Conservation (phyloP, 2,329 filamentous ascomycete species). For the Clonostachys rosea region DNA sequence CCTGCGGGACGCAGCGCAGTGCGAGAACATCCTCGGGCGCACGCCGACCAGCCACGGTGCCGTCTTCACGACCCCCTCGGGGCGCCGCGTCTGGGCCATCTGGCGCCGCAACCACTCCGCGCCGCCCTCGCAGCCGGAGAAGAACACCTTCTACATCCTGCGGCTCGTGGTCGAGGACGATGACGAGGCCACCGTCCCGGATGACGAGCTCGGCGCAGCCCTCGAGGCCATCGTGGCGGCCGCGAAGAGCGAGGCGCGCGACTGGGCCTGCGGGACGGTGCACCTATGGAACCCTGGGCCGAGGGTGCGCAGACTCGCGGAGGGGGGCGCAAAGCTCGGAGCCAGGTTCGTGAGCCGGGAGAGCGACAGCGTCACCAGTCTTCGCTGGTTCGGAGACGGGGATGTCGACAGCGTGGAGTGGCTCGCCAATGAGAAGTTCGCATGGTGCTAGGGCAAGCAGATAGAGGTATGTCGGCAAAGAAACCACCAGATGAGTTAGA, state of each 20-base stretch:
- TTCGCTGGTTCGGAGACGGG: slow-evolving; percentile 65
- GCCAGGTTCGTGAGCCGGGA: slow-evolving; percentile 52
- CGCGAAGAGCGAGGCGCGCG: slow-evolving; percentile 65
- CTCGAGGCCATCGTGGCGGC: slow-evolving; percentile 60
- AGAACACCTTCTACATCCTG: slow-evolving; percentile 66
- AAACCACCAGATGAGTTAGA: slow-evolving; percentile 9
- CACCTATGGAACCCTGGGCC: slow-evolving; percentile 80
- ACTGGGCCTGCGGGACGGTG: slow-evolving; percentile 67
- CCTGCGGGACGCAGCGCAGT: slow-evolving; percentile 76
- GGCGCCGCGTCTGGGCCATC: slow-evolving; percentile 65
- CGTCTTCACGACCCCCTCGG: slow-evolving; percentile 46
- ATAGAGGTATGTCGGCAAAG: neutral
- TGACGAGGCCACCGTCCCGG: slow-evolving; percentile 21
- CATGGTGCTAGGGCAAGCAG: slow-evolving; percentile 56
- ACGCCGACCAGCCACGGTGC: slow-evolving; percentile 65
- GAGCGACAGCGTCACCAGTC: slow-evolving; percentile 61
- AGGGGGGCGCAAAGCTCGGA: slow-evolving; percentile 37
- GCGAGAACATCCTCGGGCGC: slow-evolving; percentile 52
- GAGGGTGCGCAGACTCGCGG: slow-evolving; percentile 40
- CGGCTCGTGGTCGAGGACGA: slow-evolving; percentile 61
- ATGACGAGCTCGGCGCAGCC: slow-evolving; percentile 40
- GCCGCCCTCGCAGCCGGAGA: slow-evolving; percentile 40
- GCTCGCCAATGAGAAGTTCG: slow-evolving; percentile 74
- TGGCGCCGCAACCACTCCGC: slow-evolving; percentile 67
- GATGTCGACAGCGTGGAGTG: slow-evolving; percentile 55